Evolutionary conservation across 768 basidiomycete species (phyloP).

Genomic region (Trametes meyenii): DNA sequence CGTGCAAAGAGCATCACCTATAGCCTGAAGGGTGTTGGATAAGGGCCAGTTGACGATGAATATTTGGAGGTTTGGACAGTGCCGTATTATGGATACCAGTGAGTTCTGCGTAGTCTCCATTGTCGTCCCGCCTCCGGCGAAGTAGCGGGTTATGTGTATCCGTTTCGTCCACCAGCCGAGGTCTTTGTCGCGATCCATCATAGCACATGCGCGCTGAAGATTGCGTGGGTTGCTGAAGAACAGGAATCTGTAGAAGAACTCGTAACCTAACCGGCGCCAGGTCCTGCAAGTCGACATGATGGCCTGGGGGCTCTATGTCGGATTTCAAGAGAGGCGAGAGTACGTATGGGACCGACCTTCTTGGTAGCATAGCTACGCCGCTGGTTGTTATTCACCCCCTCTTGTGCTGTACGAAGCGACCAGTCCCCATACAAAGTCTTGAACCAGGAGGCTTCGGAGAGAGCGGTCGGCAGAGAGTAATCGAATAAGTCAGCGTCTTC

Average conservation of each 20-base stretch:
- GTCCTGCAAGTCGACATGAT: conserved; percentile 68
- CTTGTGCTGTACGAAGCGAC: conserved; percentile 61
- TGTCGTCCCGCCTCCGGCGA: conserved; percentile 42
- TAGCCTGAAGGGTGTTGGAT: conserved; percentile 56
- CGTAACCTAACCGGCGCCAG: conserved; percentile 63
- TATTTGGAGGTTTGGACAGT: conserved; percentile 73
- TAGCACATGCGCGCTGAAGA: conserved; percentile 52
- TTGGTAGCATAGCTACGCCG: conserved; percentile 64
- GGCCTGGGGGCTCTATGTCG: conserved; percentile 46
- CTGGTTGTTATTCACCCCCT: conserved; percentile 60
- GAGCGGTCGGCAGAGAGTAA: conserved; percentile 58
- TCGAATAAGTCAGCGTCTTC: conserved; percentile 73
- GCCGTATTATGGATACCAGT: conserved; percentile 59
- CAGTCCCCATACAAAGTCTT: conserved; percentile 52
- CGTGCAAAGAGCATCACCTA: conserved; percentile 64
- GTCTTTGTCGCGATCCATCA: conserved; percentile 53
- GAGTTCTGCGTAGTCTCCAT: conserved; percentile 55
- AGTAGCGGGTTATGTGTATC: conserved; percentile 67
- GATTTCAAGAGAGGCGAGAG: not conserved
- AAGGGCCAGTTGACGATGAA: conserved; percentile 73
- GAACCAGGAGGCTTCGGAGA: conserved; percentile 70
- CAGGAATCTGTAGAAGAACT: conserved; percentile 69
- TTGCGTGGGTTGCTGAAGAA: conserved; percentile 66
- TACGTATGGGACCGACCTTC: conserved; percentile 49
- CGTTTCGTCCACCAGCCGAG: conserved; percentile 74